Conservation (phyloP, 78 protist species). For the Cavenderia fasciculata region DNA sequence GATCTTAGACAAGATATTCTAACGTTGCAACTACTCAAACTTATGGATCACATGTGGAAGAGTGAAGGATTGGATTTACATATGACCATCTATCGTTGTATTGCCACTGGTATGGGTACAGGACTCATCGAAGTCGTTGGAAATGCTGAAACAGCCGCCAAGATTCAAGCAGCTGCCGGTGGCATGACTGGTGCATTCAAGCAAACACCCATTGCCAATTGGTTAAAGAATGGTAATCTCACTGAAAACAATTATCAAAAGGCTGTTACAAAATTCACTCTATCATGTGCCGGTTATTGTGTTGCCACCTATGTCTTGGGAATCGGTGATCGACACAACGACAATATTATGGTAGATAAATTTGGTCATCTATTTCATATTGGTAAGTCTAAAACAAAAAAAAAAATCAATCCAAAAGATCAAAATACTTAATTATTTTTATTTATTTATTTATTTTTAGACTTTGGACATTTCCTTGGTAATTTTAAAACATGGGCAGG, state of each 20-base stretch:
- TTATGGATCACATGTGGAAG: conserved; percentile 94
- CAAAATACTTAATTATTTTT: no score
- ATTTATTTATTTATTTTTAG: no score
- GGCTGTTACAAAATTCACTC: conserved; percentile 83
- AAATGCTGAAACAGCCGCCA: conserved; percentile 90
- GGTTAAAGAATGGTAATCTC: conserved; percentile 86
- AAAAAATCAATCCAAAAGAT: no score
- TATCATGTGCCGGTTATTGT: conserved; percentile 94
- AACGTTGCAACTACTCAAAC: conserved; percentile 92
- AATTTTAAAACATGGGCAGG: conserved; percentile 87
- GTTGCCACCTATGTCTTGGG: conserved; percentile 98
- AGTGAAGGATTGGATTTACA: conserved; percentile 86
- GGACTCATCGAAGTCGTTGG: conserved; percentile 95
- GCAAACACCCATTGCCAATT: conserved; percentile 81
- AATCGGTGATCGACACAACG: conserved; percentile 98
- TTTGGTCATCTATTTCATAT: conserved; percentile 95
- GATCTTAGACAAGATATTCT: conserved; percentile 97
- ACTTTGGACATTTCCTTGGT: conserved; percentile 98
- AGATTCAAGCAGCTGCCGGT: conserved; percentile 84
- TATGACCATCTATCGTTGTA: conserved; percentile 83
- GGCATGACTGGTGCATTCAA: conserved; percentile 91
- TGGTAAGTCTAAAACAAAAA: no score
- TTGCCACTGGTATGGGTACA: conserved; percentile 86
- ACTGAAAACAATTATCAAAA: conserved; percentile 41
- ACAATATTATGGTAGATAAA: conserved; percentile 90